These are phyloP conservation scores for Ustulina deusta DNA, from an alignment of 2,329 filamentous ascomycete species.

Conservation along the genomic window DNA sequence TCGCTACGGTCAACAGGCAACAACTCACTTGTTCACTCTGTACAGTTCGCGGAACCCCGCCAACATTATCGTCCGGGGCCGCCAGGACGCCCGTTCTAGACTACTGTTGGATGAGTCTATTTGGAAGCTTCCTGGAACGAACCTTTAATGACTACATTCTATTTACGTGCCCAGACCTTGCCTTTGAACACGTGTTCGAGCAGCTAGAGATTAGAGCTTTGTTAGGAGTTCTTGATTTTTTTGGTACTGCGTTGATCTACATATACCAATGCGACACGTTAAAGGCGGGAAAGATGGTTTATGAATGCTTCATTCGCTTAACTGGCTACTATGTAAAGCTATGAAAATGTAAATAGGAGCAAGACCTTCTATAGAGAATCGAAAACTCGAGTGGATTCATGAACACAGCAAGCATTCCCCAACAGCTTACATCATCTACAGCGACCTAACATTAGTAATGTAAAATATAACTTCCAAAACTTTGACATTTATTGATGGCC, in stretches of 20 bases:
- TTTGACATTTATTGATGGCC: conserved; percentile 4
- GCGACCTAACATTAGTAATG: not conserved
- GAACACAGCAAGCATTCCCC: not conserved
- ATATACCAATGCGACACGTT: not conserved
- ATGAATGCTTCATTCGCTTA: conserved; percentile 1
- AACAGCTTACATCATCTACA: not conserved
- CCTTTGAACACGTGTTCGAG: not conserved
- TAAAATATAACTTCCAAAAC: not conserved
- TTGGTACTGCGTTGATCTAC: not conserved
- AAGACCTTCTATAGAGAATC: not conserved
- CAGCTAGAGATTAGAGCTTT: not conserved
- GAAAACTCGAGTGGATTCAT: conserved; percentile 1
- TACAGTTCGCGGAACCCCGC: conserved; percentile 10
- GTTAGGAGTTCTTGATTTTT: not conserved
- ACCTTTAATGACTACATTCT: not conserved
- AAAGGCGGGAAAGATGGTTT: not conserved
- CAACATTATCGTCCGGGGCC: not conserved
- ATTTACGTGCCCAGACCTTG: not conserved
- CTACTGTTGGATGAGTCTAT: conserved; percentile 11
- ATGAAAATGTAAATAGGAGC: not conserved
- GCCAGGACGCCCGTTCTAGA: conserved; percentile 4
- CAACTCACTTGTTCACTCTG: conserved; percentile 22
- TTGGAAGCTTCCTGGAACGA: conserved; percentile 15
- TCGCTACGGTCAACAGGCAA: conserved; percentile 25
- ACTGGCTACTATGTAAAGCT: not conserved